Evolutionary conservation across 176 grass and related monocot species (phyloP).

Genomic region (Secale cereale): DNA sequence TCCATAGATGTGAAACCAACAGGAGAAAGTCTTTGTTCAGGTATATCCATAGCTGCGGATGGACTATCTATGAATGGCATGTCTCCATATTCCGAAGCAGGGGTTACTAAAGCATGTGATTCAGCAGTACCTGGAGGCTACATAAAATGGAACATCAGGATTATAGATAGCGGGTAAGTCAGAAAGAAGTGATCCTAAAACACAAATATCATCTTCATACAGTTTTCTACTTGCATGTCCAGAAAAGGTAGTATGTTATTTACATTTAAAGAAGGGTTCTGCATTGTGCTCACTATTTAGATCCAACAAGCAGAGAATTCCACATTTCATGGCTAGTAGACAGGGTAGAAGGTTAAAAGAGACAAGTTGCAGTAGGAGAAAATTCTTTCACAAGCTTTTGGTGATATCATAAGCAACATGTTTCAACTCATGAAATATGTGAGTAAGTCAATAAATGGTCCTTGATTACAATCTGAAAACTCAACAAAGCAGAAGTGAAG

Average conservation of each 20-base stretch:
- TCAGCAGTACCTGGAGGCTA: constrained; percentile 93
- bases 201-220: constrained; percentile 1
- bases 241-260: not conserved
- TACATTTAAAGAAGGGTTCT: not conserved
- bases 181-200: constrained; percentile 11
- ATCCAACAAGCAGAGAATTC: constrained; percentile 21
- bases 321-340: constrained; percentile 1
- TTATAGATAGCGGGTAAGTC: constrained; percentile 16
- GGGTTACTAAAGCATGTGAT: constrained; percentile 56
- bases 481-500: not conserved
- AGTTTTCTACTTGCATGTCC: not conserved
- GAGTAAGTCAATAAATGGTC: constrained; percentile 3
- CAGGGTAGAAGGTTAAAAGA: constrained; percentile 2
- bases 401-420: constrained; percentile 21
- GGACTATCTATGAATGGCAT: constrained; percentile 59
- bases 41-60: constrained; percentile 63
- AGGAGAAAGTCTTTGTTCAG: constrained; percentile 73
- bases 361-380: not conserved
- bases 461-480: constrained; percentile 3
- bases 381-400: constrained; percentile 4
- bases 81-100: constrained; percentile 60
- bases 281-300: not conserved
- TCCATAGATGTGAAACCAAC: constrained; percentile 70
- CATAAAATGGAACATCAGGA: constrained; percentile 25
- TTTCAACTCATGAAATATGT: not conserved